Conservation (phyloP, 164 flowering plant genomes). For the Tetracentron sinense region DNA sequence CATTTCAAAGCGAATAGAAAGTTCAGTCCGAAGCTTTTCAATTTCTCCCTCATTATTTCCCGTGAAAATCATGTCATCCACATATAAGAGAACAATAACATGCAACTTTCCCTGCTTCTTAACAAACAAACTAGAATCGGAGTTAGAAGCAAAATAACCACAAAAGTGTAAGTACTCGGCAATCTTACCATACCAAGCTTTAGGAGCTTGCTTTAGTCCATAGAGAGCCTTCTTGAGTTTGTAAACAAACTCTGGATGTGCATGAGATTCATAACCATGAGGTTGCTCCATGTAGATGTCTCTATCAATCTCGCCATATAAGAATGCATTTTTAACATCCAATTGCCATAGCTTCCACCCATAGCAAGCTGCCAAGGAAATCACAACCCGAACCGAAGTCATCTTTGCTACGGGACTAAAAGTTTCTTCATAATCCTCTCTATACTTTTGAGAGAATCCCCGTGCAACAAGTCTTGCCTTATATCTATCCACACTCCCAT, state of each 20-base stretch:
- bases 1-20: not conserved
- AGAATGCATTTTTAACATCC: no score
- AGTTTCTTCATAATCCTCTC: constrained; percentile 4
- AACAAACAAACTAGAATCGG: constrained; percentile 8
- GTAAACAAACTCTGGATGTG: no score
- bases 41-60: constrained; percentile 7
- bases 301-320: not conserved
- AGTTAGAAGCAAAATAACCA: no score
- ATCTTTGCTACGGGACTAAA: constrained; percentile 5
- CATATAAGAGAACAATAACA: constrained; percentile 3
- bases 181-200: constrained; percentile 14
- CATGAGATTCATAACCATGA: no score
- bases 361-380: not conserved
- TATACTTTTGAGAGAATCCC: not conserved
- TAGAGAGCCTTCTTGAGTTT: no score
- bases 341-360: no score
- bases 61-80: constrained; percentile 7
- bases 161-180: no score
- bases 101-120: not conserved
- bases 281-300: constrained; percentile 6
- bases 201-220: constrained; percentile 13
- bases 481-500: not conserved
- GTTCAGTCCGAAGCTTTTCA: not conserved
- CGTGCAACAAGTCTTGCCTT: not conserved
- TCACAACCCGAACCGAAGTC: not conserved